Conservation (phyloP, 2,329 filamentous ascomycete genomes). For the Periconia digitata region DNA sequence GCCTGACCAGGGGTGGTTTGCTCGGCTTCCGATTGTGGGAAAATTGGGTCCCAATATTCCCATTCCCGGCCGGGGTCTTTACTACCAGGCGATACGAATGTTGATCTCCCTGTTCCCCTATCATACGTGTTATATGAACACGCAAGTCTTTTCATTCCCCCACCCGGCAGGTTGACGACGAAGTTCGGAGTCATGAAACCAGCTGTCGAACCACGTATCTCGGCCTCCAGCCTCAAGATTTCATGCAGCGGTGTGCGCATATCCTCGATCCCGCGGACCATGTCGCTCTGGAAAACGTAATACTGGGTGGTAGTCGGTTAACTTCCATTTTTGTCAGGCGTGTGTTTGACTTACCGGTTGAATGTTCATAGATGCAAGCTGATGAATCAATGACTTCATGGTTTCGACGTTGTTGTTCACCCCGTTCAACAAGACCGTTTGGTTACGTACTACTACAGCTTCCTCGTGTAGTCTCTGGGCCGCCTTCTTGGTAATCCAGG, state of each 20-base stretch:
- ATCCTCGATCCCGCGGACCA: slow-evolving; percentile 61
- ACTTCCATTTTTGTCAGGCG: neutral
- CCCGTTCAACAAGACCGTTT: slow-evolving; percentile 58
- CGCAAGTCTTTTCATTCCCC: neutral
- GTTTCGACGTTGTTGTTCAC: slow-evolving; percentile 59
- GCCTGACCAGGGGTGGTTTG: too few species aligned
- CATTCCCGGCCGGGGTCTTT: neutral
- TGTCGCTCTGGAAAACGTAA: slow-evolving; percentile 54
- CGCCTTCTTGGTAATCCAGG: slow-evolving; percentile 59
- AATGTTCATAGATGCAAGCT: slow-evolving; percentile 57
- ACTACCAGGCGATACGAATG: slow-evolving; percentile 1
- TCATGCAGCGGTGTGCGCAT: slow-evolving; percentile 61
- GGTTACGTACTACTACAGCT: slow-evolving; percentile 58
- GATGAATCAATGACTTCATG: slow-evolving; percentile 56
- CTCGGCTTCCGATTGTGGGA: too few species aligned
- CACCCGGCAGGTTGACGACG: slow-evolving; percentile 56
- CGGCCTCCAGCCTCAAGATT: slow-evolving; percentile 58
- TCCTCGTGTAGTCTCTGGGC: slow-evolving; percentile 51
- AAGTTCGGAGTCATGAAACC: slow-evolving; percentile 63
- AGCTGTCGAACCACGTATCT: slow-evolving; percentile 60
- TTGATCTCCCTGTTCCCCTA: neutral
- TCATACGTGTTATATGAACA: neutral
- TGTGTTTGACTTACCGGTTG: slow-evolving; percentile 50
- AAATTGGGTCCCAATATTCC: neutral
- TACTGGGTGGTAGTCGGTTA: slow-evolving; percentile 45